Conservation (phyloP, 306 rosid species). For the Cucumis melo region DNA sequence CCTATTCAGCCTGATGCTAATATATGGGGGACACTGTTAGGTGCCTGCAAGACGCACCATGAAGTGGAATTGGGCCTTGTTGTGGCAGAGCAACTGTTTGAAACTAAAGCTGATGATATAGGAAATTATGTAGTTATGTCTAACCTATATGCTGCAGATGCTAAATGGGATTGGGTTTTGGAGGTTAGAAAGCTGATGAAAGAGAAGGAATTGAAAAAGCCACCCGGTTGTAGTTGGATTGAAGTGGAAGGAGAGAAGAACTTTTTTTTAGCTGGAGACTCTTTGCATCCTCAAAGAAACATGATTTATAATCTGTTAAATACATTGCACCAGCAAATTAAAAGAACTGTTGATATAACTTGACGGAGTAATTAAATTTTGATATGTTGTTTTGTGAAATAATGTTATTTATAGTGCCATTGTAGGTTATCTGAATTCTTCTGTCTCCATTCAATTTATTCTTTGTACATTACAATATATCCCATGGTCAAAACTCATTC, state of each 20-base stretch:
- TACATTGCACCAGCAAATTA: slow-evolving; percentile 31
- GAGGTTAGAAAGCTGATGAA: slow-evolving; percentile 57
- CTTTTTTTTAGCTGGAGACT: slow-evolving; percentile 62
- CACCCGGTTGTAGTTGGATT: slow-evolving; percentile 92
- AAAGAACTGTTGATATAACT: slow-evolving; percentile 16
- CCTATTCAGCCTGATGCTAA: slow-evolving; percentile 57
- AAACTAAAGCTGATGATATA: slow-evolving; percentile 43
- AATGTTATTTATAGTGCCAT: neutral
- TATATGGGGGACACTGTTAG: slow-evolving; percentile 70
- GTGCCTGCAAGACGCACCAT: slow-evolving; percentile 67
- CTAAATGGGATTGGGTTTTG: slow-evolving; percentile 69
- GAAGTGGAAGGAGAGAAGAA: slow-evolving; percentile 54
- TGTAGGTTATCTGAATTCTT: neutral
- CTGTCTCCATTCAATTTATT: neutral
- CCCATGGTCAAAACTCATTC: slow-evolving; percentile 8
- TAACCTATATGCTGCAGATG: slow-evolving; percentile 65
- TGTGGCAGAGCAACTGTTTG: slow-evolving; percentile 46
- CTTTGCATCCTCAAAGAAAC: slow-evolving; percentile 65
- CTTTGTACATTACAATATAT: neutral
- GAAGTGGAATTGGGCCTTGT: slow-evolving; percentile 59
- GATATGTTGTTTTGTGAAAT: neutral
- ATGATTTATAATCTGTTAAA: slow-evolving; percentile 31
- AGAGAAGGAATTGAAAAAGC: slow-evolving; percentile 54
- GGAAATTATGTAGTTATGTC: slow-evolving; percentile 79
- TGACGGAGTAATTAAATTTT: neutral